These are phyloP conservation scores for Yarrowia galli DNA, from an alignment of 1,139 yeast species.

Conservation along the genomic window DNA sequence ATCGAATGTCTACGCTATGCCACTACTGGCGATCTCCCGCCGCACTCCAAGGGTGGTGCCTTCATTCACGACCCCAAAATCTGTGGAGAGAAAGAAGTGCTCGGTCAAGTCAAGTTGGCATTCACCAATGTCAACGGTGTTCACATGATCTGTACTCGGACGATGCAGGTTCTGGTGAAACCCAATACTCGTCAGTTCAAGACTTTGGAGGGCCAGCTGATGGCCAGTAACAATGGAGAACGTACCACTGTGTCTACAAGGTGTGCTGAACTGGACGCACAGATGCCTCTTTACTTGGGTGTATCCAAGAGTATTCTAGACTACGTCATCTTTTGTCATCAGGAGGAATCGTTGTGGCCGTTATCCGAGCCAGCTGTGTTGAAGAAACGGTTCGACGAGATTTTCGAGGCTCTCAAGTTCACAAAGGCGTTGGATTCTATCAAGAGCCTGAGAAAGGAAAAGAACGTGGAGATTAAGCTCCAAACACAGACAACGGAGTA, in stretches of 20 bases:
- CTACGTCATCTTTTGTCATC: slow-evolving; percentile 95
- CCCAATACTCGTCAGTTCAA: slow-evolving; percentile 76
- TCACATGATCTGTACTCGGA: slow-evolving; percentile 84
- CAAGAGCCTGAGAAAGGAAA: slow-evolving; percentile 77
- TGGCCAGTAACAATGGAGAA: slow-evolving; percentile 68
- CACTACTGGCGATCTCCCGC: slow-evolving; percentile 95
- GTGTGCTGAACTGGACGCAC: slow-evolving; percentile 82
- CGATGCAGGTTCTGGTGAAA: slow-evolving; percentile 74
- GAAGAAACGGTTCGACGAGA: slow-evolving; percentile 94
- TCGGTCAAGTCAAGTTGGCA: slow-evolving; percentile 90
- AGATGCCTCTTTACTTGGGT: slow-evolving; percentile 83
- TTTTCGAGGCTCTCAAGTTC: slow-evolving; percentile 92
- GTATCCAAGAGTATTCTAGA: slow-evolving; percentile 88
- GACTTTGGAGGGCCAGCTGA: slow-evolving; percentile 87
- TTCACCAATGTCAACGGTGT: slow-evolving; percentile 76
- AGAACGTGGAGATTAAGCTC: slow-evolving; percentile 74
- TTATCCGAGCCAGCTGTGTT: slow-evolving; percentile 86
- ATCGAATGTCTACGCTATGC: slow-evolving; percentile 94
- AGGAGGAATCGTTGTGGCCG: slow-evolving; percentile 98
- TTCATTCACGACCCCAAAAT: slow-evolving; percentile 91
- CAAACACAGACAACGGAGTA: slow-evolving; percentile 81
- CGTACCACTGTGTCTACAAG: slow-evolving; percentile 80
- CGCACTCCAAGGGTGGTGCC: slow-evolving; percentile 95
- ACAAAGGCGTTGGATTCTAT: slow-evolving; percentile 88
- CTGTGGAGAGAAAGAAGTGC: slow-evolving; percentile 71